phyloP scores from a whole-genome alignment of 352 stramenopile species.

The Globisporangium apiculatum region DNA sequence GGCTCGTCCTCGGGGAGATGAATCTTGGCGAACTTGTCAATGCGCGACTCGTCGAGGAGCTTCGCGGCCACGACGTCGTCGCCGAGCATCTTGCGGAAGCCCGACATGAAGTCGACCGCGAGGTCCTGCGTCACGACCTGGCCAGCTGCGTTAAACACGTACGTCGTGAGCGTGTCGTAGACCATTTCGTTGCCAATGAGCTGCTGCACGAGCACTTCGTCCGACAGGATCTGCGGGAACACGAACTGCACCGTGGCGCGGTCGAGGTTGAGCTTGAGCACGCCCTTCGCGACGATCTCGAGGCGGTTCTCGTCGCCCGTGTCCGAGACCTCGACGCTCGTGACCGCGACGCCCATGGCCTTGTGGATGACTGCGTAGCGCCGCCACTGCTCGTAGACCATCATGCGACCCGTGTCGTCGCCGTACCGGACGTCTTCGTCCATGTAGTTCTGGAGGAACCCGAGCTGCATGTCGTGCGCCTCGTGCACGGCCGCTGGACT shows the following conservation, averaged over 20 bases:
- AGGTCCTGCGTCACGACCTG: constrained; percentile 15
- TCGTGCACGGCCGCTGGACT: constrained; percentile 4
- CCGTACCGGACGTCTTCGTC: constrained; percentile 32
- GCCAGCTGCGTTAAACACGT: constrained; percentile 19
- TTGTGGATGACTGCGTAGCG: constrained; percentile 16
- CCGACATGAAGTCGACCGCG: constrained; percentile 20
- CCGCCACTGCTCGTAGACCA: constrained; percentile 18
- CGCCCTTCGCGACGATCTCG: constrained; percentile 12
- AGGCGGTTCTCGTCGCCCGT: constrained; percentile 2
- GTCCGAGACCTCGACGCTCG: constrained; percentile 7
- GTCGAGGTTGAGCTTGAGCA: constrained; percentile 9
- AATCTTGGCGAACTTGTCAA: constrained; percentile 9
- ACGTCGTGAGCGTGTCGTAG: constrained; percentile 23
- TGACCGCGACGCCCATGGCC: constrained; percentile 12
- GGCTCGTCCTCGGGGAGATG: not conserved
- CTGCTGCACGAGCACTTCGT: constrained; percentile 28
- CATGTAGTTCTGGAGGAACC: constrained; percentile 35
- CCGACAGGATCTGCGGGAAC: constrained; percentile 28
- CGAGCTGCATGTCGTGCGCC: constrained; percentile 13
- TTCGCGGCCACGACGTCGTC: constrained; percentile 7
- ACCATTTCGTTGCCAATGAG: constrained; percentile 26
- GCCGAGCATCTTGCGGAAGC: constrained; percentile 13
- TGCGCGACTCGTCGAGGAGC: constrained; percentile 9
- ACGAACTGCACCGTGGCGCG: constrained; percentile 21
- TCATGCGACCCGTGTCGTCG: constrained; percentile 6